Evolutionary conservation across 495 filamentous ascomycete species (phyloP).

Genomic region (Sporormia fimetaria): DNA sequence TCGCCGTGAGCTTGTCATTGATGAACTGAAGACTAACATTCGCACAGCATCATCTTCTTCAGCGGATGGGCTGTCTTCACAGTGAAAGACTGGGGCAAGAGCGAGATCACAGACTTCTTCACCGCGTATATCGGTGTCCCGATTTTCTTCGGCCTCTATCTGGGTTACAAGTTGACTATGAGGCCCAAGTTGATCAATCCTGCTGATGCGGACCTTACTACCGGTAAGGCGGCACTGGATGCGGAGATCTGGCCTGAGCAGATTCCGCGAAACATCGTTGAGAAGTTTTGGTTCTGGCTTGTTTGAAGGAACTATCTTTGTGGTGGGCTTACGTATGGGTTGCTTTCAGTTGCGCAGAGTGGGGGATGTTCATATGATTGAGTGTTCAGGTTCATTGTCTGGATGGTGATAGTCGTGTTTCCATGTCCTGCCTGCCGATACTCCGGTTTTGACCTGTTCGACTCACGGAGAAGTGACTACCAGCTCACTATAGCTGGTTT

Average conservation of each 20-base stretch:
- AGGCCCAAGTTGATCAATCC: conserved; percentile 38
- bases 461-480: too few relatives aligned
- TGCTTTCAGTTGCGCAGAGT: too few relatives aligned
- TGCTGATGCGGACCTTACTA: conserved; percentile 48
- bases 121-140: conserved; percentile 51
- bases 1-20: not conserved
- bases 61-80: conserved; percentile 47
- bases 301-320: conserved; percentile 26
- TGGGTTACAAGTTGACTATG: conserved; percentile 45
- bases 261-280: conserved; percentile 38
- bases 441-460: too few relatives aligned
- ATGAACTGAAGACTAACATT: conserved; percentile 3
- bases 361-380: too few relatives aligned
- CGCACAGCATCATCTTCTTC: conserved; percentile 39
- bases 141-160: conserved; percentile 45
- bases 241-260: conserved; percentile 40
- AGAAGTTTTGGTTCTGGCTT: conserved; percentile 46
- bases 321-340: too few relatives aligned
- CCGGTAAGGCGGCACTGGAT: conserved; percentile 53
- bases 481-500: too few relatives aligned
- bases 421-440: too few relatives aligned
- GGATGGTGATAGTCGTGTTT: too few relatives aligned
- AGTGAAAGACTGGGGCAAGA: conserved; percentile 35
- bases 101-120: conserved; percentile 36
- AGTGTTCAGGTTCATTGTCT: too few relatives aligned